A percentile compares a stretch with the other conserved stretches of the same genome.
Conservation (phyloP, 768 basidiomycete species). For the Russula sp. region DNA sequence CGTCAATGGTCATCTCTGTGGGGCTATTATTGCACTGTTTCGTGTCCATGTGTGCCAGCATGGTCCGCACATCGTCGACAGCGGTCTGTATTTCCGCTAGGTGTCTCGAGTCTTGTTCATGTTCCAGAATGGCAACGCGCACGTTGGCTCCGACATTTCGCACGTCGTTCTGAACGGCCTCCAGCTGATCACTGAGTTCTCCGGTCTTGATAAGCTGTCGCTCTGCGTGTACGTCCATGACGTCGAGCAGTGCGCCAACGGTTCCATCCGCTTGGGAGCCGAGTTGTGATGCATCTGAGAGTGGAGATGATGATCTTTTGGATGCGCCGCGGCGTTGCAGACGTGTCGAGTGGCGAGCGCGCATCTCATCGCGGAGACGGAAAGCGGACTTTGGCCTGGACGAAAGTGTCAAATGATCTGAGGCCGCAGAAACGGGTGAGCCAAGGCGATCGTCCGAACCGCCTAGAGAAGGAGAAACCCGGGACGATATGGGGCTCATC, state of each 20-base stretch:
- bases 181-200: slow-evolving; percentile 6
- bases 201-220: slow-evolving; percentile 19
- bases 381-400: slow-evolving; percentile 20
- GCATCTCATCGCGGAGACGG: slow-evolving; percentile 22
- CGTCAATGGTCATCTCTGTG: not conserved
- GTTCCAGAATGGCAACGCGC: slow-evolving; percentile 11
- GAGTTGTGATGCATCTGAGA: not conserved
- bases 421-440: slow-evolving; percentile 14
- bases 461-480: not conserved
- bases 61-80: slow-evolving; percentile 7
- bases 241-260: slow-evolving; percentile 11
- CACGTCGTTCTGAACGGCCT: slow-evolving; percentile 14
- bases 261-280: slow-evolving; percentile 8
- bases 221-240: slow-evolving; percentile 20
- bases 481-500: not conserved
- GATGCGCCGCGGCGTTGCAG: not conserved
- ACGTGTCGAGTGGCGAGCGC: not conserved
- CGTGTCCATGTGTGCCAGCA: not conserved
- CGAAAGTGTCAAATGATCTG: not conserved
- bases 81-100: slow-evolving; percentile 19
- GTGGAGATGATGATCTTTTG: not conserved
- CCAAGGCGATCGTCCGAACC: slow-evolving; percentile 1
- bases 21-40: not conserved
- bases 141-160: slow-evolving; percentile 5
- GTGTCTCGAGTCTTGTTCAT: slow-evolving; percentile 8